phyloP scores from a whole-genome alignment of 768 basidiomycete genomes.

The Russula sp. region DNA sequence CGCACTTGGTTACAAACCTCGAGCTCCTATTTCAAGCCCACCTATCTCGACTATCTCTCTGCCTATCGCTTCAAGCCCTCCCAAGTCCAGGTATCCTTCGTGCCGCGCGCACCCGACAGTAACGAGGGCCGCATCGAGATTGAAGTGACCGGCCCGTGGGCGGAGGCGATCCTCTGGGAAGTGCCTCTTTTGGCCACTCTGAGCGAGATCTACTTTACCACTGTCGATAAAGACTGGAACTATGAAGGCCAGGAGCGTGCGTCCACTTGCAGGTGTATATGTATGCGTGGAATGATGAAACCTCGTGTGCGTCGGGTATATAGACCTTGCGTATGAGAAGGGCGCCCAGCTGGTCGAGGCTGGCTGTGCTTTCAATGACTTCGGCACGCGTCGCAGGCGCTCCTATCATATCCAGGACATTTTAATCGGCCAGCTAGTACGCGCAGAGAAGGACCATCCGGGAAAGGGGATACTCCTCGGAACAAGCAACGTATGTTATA shows the following conservation, averaged over 20 bases:
- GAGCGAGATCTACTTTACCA: constrained; percentile 81
- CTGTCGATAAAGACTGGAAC: constrained; percentile 72
- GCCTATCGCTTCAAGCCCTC: constrained; percentile 65
- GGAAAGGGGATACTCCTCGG: constrained; percentile 57
- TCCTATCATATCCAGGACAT: constrained; percentile 70
- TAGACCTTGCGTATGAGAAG: constrained; percentile 72
- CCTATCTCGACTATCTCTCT: constrained; percentile 73
- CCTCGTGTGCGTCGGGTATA: not conserved
- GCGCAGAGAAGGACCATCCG: constrained; percentile 48
- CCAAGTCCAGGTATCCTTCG: constrained; percentile 60
- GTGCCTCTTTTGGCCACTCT: constrained; percentile 91
- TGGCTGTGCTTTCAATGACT: constrained; percentile 73
- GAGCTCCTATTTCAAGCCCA: constrained; percentile 66
- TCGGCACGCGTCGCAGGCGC: constrained; percentile 77
- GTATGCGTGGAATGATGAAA: not conserved
- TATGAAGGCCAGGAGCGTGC: constrained; percentile 76
- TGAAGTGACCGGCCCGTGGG: constrained; percentile 65
- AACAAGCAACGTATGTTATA: constrained; percentile 77
- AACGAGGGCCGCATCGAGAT: constrained; percentile 61
- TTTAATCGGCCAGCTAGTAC: constrained; percentile 60
- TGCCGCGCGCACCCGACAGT: constrained; percentile 34
- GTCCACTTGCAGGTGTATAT: not conserved
- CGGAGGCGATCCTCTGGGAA: constrained; percentile 89
- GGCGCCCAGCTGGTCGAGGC: constrained; percentile 52
- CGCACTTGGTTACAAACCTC: constrained; percentile 51